Evolutionary conservation across 805 yeast genomes (phyloP), one percentile per base, ranked within the genome.

Genomic region (Nakazawaea pomicola): DNA sequence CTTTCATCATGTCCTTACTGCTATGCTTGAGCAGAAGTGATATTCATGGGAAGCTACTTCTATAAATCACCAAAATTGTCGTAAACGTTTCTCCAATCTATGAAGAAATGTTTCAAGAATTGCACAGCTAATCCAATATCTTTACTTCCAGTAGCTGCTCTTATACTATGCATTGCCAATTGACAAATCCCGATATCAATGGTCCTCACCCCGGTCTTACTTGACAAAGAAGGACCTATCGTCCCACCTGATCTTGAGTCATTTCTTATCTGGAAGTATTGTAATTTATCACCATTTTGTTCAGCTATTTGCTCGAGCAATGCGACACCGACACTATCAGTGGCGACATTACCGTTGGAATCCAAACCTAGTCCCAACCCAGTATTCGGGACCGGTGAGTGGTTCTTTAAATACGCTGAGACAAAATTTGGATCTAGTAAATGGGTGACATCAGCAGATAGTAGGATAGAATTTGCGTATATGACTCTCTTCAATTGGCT

Each of bases 161-260:
- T 73, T 50, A 86, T 82, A 29, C 88, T 79, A 61, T 86, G 95
- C 95, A 86, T 86, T 1, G 91, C 76, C 52, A 83, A 67, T 62
- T 86, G 95, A 3, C 95, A 79, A 50, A 86, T 81, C 38, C 95
- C 95, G 41, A 85, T 60, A 53, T 86, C 95, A 40, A 84, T 75
- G 29, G 91, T 82, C 53, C 86, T 69, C 3, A 85, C 83, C 38
- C 88, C 88, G 0, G 87, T 79, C 46, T 70, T 74, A 28, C 73
- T 60, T 8, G 85, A 66, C 40, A 80, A 65, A 6, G 72, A 66
- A 16, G 87, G 95, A 0, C 96, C 96, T 55, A 88, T 85, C 21
- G 95, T 86, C 29, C 95, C 95, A 24, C 96, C 96, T 0, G 89
- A 80, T 56, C 93, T 74, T 11, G 85, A 73, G 57, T 81, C 90